Evolutionary conservation across 352 stramenopile genomes (phyloP).

Genomic region (Phytophthora sansomeana): DNA sequence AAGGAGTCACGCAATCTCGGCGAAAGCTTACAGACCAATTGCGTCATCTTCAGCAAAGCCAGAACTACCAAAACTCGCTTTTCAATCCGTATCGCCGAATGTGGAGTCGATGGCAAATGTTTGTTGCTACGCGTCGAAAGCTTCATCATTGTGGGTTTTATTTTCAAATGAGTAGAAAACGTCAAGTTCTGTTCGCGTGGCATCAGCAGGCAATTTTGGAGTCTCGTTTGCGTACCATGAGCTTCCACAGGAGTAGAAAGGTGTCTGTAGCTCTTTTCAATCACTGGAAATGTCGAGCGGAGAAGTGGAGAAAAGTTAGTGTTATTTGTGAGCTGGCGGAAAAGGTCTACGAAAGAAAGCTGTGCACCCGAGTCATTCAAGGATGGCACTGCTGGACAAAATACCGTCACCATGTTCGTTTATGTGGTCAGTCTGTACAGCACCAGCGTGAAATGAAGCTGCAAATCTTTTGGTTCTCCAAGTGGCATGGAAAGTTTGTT

Average conservation of each 20-base stretch:
- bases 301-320: constrained; percentile 37
- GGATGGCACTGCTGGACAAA: constrained; percentile 26
- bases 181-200: constrained; percentile 25
- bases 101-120: constrained; percentile 39
- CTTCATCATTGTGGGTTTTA: constrained; percentile 9
- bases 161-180: constrained; percentile 18
- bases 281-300: constrained; percentile 30
- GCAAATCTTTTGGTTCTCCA: constrained; percentile 6
- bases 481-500: constrained; percentile 23
- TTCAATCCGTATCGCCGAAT: constrained; percentile 38
- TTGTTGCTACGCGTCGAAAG: constrained; percentile 17
- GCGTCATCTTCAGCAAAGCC: constrained; percentile 5
- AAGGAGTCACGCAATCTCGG: constrained; percentile 2
- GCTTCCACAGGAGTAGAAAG: neutral
- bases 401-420: constrained; percentile 9
- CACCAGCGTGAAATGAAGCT: constrained; percentile 13
- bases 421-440: constrained; percentile 19
- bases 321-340: constrained; percentile 31
- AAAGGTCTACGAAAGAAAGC: constrained; percentile 30
- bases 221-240: constrained; percentile 9
- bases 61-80: constrained; percentile 30
- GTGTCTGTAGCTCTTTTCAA: constrained; percentile 13
- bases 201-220: constrained; percentile 13
- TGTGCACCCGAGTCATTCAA: constrained; percentile 25
- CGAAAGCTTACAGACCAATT: constrained; percentile 1